Evolutionary conservation across 208 protist genomes (phyloP).

Genomic region (Crithidia acanthocephali): DNA sequence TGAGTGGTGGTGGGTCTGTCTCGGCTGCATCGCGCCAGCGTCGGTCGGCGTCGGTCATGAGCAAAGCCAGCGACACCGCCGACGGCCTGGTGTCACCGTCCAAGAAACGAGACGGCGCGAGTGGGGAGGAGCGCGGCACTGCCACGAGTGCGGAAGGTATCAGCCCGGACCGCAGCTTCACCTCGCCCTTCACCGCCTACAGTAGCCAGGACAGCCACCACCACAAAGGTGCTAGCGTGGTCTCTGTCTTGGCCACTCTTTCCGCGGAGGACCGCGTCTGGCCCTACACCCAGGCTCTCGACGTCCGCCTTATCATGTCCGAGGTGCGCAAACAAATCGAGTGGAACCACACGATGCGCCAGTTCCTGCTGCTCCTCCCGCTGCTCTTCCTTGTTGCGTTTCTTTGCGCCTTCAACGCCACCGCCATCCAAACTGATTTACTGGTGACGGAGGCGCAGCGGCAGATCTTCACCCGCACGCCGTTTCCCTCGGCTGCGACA

Average conservation of each 20-base stretch:
- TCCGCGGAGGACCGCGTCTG: constrained; percentile 8
- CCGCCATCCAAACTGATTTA: background rate
- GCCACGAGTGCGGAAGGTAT: background rate
- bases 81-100: background rate
- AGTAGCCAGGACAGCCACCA: no score
- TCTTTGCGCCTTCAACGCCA: background rate
- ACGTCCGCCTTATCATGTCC: background rate
- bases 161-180: no score
- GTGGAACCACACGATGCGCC: constrained; percentile 24
- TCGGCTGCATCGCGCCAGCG: background rate
- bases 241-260: background rate
- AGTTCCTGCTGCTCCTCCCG: constrained; percentile 17
- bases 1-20: background rate
- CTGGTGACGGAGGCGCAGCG: constrained; percentile 17
- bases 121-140: background rate
- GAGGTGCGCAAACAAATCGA: constrained; percentile 10
- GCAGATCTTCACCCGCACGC: constrained; percentile 8
- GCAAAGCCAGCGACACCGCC: background rate
- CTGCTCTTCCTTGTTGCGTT: constrained; percentile 10
- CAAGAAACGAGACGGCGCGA: background rate
- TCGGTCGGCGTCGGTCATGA: background rate
- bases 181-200: background rate
- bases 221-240: no score
- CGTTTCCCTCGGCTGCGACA: constrained; percentile 13
- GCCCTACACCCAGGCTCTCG: constrained; percentile 16